phyloP scores from a whole-genome alignment of 345 rosid genomes.

The Pugionium dolabratum region DNA sequence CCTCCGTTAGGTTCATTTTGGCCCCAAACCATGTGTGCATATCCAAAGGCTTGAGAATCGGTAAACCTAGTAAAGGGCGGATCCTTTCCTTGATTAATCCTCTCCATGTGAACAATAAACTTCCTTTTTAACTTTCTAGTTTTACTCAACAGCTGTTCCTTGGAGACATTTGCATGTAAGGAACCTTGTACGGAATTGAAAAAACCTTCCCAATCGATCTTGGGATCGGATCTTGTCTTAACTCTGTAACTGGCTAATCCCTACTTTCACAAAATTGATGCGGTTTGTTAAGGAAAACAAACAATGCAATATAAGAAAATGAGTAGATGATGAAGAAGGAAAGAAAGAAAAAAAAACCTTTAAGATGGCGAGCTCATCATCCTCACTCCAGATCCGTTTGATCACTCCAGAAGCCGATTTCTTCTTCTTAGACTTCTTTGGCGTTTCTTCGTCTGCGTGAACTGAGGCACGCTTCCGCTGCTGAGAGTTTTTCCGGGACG shows the following conservation, averaged over 20 bases:
- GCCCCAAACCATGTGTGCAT: conserved; percentile 33
- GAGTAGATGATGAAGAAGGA: neutral
- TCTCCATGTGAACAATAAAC: conserved; percentile 4
- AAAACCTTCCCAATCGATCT: conserved; percentile 25
- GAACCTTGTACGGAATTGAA: conserved; percentile 3
- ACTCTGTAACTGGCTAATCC: conserved; percentile 25
- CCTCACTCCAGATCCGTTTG: conserved; percentile 31
- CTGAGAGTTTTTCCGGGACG: too few species aligned
- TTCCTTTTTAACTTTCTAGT: conserved; percentile 20
- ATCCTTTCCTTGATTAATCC: conserved; percentile 14
- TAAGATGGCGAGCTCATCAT: conserved; percentile 34
- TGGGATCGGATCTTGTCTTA: neutral
- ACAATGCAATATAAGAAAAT: too few species aligned
- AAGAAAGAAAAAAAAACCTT: neutral
- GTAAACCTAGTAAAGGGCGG: conserved; percentile 27
- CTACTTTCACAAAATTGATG: neutral
- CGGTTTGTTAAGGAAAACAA: too few species aligned
- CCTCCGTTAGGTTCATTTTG: neutral
- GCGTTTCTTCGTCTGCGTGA: neutral
- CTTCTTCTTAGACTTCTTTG: neutral
- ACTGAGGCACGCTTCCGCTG: neutral
- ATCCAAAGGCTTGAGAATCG: conserved; percentile 34
- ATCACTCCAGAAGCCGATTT: conserved; percentile 1
- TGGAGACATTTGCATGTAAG: conserved; percentile 1
- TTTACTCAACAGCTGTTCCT: conserved; percentile 22